Base-by-base conservation (phyloP, 768 basidiomycete species). In the Baorangia bicolor region DNA sequence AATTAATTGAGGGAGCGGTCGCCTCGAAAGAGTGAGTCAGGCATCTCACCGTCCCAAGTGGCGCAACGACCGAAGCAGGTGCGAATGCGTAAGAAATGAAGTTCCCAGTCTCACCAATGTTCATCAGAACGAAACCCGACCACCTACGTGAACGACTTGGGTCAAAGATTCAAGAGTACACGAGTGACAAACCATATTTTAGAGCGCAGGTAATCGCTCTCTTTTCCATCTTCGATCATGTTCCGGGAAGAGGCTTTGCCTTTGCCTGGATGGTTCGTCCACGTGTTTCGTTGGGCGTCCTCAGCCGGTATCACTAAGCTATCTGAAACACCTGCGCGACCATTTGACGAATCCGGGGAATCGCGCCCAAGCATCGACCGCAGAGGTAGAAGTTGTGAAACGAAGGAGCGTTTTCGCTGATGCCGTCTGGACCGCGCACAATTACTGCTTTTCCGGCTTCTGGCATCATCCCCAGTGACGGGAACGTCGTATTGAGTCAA, bases 51-150 rank as follows among this genome's bases (percentile, higher is more conserved):
- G 92, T 94, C n/a, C 96, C 96, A 12, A 98, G 78, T 28, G 96
- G 96, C 0, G 96, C 94, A 13, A 98, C 94, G 5, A 95, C 75
- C n/a, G 90, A 92, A 6, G 93, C 92, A 10, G 93, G 93, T 21
- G 92, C 92, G 72, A 81, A 95, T 0, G 87, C 93, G 58, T 95
- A 95, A 0, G 91, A 91, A 44, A 86, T 87, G 64, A 97, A 98
- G 68, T 98, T 98, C 7, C 94, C 84, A 21, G 81, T 75, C 74
- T 99, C 96, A 14, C 96, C 96, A 21, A 96, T 56, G 60, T 94
- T 92, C 86, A 98, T 94, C 46, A 97, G 78, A 14, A 84, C 57
- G 64, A 98, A 89, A 1, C 96, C 96, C 12, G 81, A 64, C 92
- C 96, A 96, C 95, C 93, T 92, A 55, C 2, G 57, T 34, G 47